Percentiles rank a stretch among this genome's conserved stretches.
phyloP scores from a whole-genome alignment of 495 filamentous ascomycete species.

The Darksidea phi region DNA sequence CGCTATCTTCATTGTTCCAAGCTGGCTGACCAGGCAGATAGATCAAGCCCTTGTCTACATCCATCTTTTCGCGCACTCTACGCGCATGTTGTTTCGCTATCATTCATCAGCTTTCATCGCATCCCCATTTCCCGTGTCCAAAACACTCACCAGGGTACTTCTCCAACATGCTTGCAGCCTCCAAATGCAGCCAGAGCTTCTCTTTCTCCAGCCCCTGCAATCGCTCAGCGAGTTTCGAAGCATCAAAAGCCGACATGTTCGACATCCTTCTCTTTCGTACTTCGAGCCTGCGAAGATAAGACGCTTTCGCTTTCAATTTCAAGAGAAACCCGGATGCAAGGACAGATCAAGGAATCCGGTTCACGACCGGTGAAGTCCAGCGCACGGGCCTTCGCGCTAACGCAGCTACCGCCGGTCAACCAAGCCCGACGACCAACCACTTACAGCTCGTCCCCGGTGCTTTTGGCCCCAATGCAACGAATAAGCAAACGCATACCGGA shows the following conservation, averaged over 20 bases:
- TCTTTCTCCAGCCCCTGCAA: constrained; percentile 12
- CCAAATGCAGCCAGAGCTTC: constrained; percentile 34
- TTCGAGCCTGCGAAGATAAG: neutral
- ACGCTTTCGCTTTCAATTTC: neutral
- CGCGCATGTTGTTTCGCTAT: constrained; percentile 79
- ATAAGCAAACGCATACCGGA: too few relatives aligned
- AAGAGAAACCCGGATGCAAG: neutral
- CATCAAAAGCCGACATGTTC: constrained; percentile 5
- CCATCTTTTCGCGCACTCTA: constrained; percentile 66
- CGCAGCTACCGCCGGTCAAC: neutral
- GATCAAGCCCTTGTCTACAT: constrained; percentile 60
- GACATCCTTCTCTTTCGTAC: neutral
- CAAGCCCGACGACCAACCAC: neutral
- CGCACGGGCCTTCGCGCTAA: neutral
- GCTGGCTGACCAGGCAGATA: constrained; percentile 56
- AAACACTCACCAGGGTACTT: constrained; percentile 48
- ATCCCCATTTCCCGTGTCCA: neutral
- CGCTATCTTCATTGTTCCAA: constrained; percentile 58
- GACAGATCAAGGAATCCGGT: neutral
- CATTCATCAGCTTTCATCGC: constrained; percentile 10
- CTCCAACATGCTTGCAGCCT: constrained; percentile 29
- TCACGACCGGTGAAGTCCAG: neutral
- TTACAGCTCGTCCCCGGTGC: neutral
- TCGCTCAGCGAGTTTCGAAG: neutral
- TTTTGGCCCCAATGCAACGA: too few relatives aligned